phyloP scores from a whole-genome alignment of 768 basidiomycete species.

The Tulasnella sp. region DNA sequence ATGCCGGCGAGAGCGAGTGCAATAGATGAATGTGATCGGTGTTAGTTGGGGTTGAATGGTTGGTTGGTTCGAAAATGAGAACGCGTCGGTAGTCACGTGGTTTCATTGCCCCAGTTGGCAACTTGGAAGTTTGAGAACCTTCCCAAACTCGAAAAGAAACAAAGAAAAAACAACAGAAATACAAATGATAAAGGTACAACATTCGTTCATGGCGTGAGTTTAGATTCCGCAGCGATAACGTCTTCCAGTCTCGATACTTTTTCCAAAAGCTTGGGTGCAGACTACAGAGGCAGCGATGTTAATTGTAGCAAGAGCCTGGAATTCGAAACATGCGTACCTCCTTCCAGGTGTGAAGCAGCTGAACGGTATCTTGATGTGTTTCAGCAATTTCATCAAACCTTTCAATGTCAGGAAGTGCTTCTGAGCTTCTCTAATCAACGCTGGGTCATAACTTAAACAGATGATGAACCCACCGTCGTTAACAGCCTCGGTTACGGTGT shows the following conservation, averaged over 20 bases:
- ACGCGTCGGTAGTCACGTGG: too few species aligned
- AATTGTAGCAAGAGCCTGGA: background rate
- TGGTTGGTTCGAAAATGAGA: too few species aligned
- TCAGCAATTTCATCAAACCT: background rate
- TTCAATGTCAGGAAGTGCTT: background rate
- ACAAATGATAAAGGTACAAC: background rate
- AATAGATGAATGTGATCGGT: too few species aligned
- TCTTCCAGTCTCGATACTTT: constrained; percentile 8
- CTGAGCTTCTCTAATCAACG: background rate
- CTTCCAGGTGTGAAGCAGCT: constrained; percentile 8
- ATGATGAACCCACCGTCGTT: background rate
- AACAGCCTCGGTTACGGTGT: background rate
- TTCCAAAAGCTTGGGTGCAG: background rate
- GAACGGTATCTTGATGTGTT: background rate
- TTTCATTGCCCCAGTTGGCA: background rate
- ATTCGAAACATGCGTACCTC: background rate
- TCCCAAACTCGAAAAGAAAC: background rate
- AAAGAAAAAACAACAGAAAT: background rate
- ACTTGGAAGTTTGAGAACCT: background rate
- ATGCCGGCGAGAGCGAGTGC: too few species aligned
- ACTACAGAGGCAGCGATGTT: background rate
- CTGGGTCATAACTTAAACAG: background rate
- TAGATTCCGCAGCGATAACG: constrained; percentile 1
- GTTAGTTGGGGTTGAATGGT: too few species aligned
- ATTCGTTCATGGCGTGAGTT: constrained; percentile 4